Evolutionary conservation across 495 filamentous ascomycete species (phyloP).

Genomic region (Xylaria palmicola): DNA sequence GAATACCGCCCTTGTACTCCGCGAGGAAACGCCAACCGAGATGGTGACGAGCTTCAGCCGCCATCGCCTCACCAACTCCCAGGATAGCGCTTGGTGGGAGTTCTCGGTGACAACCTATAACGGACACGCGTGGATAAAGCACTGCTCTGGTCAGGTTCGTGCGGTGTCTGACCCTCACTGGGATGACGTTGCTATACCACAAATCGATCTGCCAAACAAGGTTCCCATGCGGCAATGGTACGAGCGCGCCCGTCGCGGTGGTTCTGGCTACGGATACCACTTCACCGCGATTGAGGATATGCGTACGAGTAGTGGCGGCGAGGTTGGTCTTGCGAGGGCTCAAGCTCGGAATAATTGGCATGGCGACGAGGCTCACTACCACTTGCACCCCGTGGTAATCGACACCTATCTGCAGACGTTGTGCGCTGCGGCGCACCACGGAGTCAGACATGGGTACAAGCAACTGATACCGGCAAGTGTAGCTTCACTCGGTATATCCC

Average conservation of each 20-base stretch:
- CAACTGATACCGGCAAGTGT: conserved; percentile 31
- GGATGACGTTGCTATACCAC: too few relatives aligned
- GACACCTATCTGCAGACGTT: conserved; percentile 38
- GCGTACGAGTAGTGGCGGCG: conserved; percentile 11
- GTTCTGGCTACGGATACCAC: not conserved
- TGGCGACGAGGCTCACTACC: conserved; percentile 26
- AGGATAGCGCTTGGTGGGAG: conserved; percentile 42
- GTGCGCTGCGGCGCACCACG: conserved; percentile 27
- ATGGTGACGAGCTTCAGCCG: conserved; percentile 40
- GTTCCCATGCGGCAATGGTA: conserved; percentile 14
- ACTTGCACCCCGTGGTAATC: conserved; percentile 39
- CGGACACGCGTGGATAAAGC: conserved; percentile 40
- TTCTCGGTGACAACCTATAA: conserved; percentile 46
- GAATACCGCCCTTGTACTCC: conserved; percentile 29
- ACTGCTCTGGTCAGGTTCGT: conserved; percentile 40
- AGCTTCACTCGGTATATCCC: conserved; percentile 25
- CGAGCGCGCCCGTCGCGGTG: conserved; percentile 22
- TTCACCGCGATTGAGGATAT: conserved; percentile 1
- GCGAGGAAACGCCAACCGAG: conserved; percentile 26
- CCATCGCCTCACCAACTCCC: conserved; percentile 31
- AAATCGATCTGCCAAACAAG: too few relatives aligned
- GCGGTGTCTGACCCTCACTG: not conserved
- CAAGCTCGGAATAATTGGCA: too few relatives aligned
- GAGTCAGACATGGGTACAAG: conserved; percentile 20
- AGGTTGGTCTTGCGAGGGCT: too few relatives aligned